Evolutionary conservation across 2,329 filamentous ascomycete genomes (phyloP), one percentile per base, ranked within the genome.

Genomic region (Lasiodiplodia theobromae): DNA sequence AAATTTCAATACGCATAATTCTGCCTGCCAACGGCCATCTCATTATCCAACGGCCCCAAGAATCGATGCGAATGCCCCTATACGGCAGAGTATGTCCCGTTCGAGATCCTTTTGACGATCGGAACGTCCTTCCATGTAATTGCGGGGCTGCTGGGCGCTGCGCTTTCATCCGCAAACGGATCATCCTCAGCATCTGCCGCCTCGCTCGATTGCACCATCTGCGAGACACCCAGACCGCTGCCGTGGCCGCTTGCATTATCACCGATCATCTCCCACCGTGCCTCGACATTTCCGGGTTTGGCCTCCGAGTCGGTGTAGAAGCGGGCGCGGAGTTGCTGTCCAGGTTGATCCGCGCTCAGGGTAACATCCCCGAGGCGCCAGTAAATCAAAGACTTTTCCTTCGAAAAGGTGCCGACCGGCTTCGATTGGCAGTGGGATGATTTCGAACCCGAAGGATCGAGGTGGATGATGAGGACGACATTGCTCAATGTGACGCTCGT

Each of bases 331-430:
- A 97, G 88, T 80, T 93, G 95, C 74, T 91, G 86, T 71, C 88
- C 86, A 44, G 82, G 78, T 38, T 82, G 79, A 62, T 89, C 89
- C 10, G 87, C 82, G 54, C 85, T 84, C 0, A 90, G 79, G 0
- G 88, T 91, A 18, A 98, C 83, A 71, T 96, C 91, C 56, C 90
- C 90, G 0, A 96, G 81, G 16, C 90, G 89, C 92, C 93, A 96
- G 83, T 92, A 94, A 14, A 96, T 89, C 28, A 93, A 77, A 56
- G 90, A 89, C 74, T 91, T 91, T 54, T 95, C 92, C 74, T 91
- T 91, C 25, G 91, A 84, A 75, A 95, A 94, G 0, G 88, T 93
- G n/a, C 92, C 92, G 0, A 87, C 82, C 0, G 93, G 93, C 77
- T 94, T 95, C 16, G 90, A 92, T 78, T 93, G 91, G 68, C 89